phyloP scores from a whole-genome alignment of 768 basidiomycete species.

The Mycena galopus region DNA sequence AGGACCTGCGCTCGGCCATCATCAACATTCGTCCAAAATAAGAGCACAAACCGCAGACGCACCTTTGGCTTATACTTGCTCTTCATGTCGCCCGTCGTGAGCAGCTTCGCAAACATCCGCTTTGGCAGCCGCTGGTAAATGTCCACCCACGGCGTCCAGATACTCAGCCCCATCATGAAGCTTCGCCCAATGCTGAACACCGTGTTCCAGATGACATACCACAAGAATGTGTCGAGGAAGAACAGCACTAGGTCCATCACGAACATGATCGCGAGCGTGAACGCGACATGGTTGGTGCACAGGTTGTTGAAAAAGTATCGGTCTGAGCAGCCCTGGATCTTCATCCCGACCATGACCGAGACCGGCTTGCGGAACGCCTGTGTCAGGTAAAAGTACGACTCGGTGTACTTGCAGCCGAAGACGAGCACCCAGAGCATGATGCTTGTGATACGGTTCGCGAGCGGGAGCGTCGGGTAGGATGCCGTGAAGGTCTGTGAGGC shows the following conservation, averaged over 20 bases:
- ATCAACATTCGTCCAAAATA: conserved; percentile 11
- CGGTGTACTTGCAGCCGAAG: conserved; percentile 95
- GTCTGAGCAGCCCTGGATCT: conserved; percentile 93
- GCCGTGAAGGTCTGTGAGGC: conserved; percentile 99
- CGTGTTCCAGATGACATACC: conserved; percentile 99
- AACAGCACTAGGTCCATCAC: conserved; percentile 97
- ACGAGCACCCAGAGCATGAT: conserved; percentile 90
- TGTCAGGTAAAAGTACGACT: conserved; percentile 98
- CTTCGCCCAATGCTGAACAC: conserved; percentile 90
- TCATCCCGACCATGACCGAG: conserved; percentile 95
- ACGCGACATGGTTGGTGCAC: conserved; percentile 94
- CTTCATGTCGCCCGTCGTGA: conserved; percentile 96
- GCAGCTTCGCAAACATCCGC: conserved; percentile 94
- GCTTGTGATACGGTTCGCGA: conserved; percentile 72
- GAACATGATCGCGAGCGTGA: conserved; percentile 97
- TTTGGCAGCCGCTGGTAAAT: conserved; percentile 97
- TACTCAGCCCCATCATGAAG: conserved; percentile 92
- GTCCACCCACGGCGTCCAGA: conserved; percentile 99
- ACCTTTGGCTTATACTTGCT: conserved; percentile 99
- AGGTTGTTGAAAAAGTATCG: conserved; percentile 87
- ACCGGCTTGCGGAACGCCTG: conserved; percentile 94
- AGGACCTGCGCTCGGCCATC: conserved; percentile 72
- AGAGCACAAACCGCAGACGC: conserved; percentile 34
- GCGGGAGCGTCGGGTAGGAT: conserved; percentile 87
- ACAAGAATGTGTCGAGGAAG: conserved; percentile 99